Conservation (phyloP, 495 filamentous ascomycete genomes). For the Penicillium verhagenii region DNA sequence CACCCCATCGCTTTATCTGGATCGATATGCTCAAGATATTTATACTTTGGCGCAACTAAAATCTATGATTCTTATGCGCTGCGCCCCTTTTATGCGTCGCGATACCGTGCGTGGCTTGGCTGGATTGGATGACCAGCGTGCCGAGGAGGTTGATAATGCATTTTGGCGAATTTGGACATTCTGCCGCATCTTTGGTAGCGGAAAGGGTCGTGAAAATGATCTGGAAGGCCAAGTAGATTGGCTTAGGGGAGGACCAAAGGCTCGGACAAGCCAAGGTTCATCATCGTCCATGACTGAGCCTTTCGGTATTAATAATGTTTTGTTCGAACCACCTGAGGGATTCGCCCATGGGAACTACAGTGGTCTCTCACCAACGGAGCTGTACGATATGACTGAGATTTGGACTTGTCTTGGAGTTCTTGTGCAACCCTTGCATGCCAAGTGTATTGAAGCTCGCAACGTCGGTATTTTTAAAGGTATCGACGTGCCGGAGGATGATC, state of each 20-base stretch:
- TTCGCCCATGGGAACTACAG: constrained; percentile 60
- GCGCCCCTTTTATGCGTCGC: constrained; percentile 55
- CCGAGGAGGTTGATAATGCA: constrained; percentile 60
- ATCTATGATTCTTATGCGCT: constrained; percentile 57
- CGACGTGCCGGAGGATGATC: constrained; percentile 45
- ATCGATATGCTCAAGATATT: constrained; percentile 56
- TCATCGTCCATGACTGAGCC: constrained; percentile 41
- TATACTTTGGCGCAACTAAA: constrained; percentile 60
- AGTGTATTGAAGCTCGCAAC: constrained; percentile 52
- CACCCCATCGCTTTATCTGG: constrained; percentile 54
- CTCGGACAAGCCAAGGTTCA: constrained; percentile 36
- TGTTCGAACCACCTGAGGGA: constrained; percentile 55
- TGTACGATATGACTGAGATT: constrained; percentile 66
- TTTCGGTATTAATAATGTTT: constrained; percentile 51
- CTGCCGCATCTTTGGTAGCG: constrained; percentile 63
- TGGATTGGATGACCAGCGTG: constrained; percentile 46
- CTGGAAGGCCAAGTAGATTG: constrained; percentile 64
- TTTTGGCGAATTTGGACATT: constrained; percentile 72
- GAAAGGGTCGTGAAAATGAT: constrained; percentile 59
- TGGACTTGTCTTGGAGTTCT: constrained; percentile 63
- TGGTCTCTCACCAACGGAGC: constrained; percentile 54
- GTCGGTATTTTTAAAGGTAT: constrained; percentile 56
- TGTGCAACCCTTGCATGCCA: constrained; percentile 57
- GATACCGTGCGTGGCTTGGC: constrained; percentile 58
- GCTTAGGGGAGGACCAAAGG: constrained; percentile 57